Percentiles rank a stretch among this genome's conserved stretches.
phyloP scores from a whole-genome alignment of 2,329 filamentous ascomycete species.

The Clarireedia monteithiana region DNA sequence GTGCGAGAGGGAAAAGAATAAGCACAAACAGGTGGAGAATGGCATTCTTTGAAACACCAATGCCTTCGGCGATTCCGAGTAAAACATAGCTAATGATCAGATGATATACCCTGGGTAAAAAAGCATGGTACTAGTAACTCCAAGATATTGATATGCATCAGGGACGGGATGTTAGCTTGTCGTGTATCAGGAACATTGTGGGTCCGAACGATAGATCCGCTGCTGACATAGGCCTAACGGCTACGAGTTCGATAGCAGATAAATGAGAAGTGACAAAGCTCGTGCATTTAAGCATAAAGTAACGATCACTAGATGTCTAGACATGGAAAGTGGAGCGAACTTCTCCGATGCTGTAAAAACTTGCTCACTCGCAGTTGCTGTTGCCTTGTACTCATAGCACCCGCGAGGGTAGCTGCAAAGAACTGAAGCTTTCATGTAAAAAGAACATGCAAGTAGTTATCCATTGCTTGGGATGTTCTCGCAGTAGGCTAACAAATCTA shows the following conservation, averaged over 20 bases:
- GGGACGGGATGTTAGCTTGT: background rate
- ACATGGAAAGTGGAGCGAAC: background rate
- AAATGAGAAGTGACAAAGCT: background rate
- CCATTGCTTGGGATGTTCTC: background rate
- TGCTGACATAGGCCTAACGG: background rate
- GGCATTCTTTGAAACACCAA: background rate
- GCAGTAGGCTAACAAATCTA: background rate
- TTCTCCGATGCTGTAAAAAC: background rate
- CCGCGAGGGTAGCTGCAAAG: too few species aligned
- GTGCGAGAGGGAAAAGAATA: background rate
- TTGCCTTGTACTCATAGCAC: too few species aligned
- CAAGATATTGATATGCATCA: constrained; percentile 1
- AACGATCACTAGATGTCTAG: background rate
- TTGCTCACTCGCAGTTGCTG: background rate
- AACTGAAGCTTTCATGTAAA: background rate
- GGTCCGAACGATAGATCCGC: background rate
- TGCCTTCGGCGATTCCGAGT: background rate
- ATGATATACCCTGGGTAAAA: background rate
- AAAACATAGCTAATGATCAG: constrained; percentile 1
- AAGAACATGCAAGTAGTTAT: background rate
- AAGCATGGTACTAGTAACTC: background rate
- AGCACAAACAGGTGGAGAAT: background rate
- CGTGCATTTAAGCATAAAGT: background rate
- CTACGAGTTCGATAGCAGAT: background rate
- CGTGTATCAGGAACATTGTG: background rate